Evolutionary conservation across 352 stramenopile genomes (phyloP).

Genomic region (Phytophthora fragariaefolia): DNA sequence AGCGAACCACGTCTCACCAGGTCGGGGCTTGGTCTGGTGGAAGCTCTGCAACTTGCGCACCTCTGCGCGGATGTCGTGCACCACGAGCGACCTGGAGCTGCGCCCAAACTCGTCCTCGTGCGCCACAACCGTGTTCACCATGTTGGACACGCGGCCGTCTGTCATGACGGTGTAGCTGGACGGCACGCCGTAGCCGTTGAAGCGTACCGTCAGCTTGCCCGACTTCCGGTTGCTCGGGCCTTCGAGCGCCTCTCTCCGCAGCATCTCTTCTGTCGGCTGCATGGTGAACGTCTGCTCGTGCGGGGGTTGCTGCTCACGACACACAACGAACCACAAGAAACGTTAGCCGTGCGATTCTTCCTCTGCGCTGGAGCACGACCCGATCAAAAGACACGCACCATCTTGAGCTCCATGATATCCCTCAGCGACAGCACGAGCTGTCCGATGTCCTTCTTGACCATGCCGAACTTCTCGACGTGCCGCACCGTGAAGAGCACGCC

Average conservation of each 20-base stretch:
- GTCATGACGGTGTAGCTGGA: slow-evolving; percentile 67
- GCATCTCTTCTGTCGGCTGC: slow-evolving; percentile 68
- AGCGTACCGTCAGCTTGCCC: slow-evolving; percentile 67
- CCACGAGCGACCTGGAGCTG: slow-evolving; percentile 42
- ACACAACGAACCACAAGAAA: slow-evolving; percentile 6
- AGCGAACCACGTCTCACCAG: slow-evolving; percentile 75
- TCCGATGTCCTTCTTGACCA: slow-evolving; percentile 79
- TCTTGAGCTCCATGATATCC: slow-evolving; percentile 77
- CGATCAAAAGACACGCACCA: slow-evolving; percentile 61
- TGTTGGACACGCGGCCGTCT: slow-evolving; percentile 53
- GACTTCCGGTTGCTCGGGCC: slow-evolving; percentile 70
- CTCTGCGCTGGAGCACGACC: no score
- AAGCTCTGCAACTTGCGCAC: slow-evolving; percentile 69
- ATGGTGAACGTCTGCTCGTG: slow-evolving; percentile 65
- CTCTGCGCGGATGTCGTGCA: slow-evolving; percentile 69
- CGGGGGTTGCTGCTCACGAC: slow-evolving; percentile 53
- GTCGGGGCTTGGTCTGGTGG: slow-evolving; percentile 63
- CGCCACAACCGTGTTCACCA: slow-evolving; percentile 56
- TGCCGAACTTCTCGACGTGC: slow-evolving; percentile 75
- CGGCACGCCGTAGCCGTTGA: slow-evolving; percentile 71
- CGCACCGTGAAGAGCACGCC: slow-evolving; percentile 73
- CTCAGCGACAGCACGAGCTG: slow-evolving; percentile 67
- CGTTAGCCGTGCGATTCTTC: slow-evolving; percentile 16
- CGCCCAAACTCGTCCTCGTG: slow-evolving; percentile 79
- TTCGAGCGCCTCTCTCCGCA: slow-evolving; percentile 52